Evolutionary conservation across 331 rosid species (phyloP), one percentile per base, ranked within the genome.

Genomic region (Arachis monticola): DNA sequence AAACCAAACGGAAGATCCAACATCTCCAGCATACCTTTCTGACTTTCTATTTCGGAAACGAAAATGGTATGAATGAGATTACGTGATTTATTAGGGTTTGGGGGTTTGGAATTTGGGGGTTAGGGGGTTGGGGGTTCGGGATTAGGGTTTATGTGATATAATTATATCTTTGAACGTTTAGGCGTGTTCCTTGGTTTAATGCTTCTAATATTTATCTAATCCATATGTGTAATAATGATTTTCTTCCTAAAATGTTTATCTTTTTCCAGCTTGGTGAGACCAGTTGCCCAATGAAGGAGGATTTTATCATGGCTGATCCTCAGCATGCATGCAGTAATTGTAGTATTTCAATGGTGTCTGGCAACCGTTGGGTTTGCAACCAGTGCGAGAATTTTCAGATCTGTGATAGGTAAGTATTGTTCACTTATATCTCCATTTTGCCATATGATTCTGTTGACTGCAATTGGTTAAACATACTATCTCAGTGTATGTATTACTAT

Each of bases 241-340:
- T 56, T 80, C 44, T 52, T 50, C 71, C 77, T 52, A 57, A 22
- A 52, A 58, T n/a, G 7, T 45, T 58, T 48, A 9, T 46, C 8
- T 72, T 76, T 77, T 48, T 70, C 58, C 83, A 90, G 96, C 92
- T 88, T 62, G 96, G 96, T 72, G 96, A 90, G 81, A 88, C 92
- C 72, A 90, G 88, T 64, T 64, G 80, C 77, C 92, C 92, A 1
- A 90, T 88, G 92, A 90, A 90, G 88, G 96, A 90, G 65, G 93
- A 90, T 77, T 88, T 88, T 70, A 88, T 90, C 79, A 86, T 90
- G 93, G 96, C 86, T 77, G 92, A 90, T 83, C 79, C 88, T 75
- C 93, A 88, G 83, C 85, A 86, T 31, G 79, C 91, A 0, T 88
- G 96, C 83, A 84, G 59, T 56, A 91, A 90, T 75, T 90, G 96